Base-by-base conservation (phyloP, 805 yeast genomes). In the Yamadazyma akitaensis region DNA sequence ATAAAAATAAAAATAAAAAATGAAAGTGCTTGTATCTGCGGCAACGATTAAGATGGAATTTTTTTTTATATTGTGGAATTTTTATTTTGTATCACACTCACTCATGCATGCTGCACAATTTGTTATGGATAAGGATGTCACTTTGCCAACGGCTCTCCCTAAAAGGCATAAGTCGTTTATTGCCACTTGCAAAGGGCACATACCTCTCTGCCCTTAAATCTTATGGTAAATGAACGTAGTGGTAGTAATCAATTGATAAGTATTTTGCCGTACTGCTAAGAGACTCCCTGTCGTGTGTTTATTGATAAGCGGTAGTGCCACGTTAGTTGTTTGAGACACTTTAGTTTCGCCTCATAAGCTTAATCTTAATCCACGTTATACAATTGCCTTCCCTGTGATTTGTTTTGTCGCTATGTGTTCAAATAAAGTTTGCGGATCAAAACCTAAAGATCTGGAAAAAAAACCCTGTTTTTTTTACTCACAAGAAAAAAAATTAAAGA, bases 81-180 rank as follows among this genome's bases (percentile, higher is more conserved):
- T n/a, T n/a, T n/a, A n/a, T n/a, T n/a, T n/a, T n/a, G n/a, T n/a
- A n/a, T n/a, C n/a, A n/a, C n/a, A n/a, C n/a, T 11, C 12, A 9
- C 13, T 25, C 33, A 38, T 38, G 41, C 41, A 25, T 5, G 19
- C 41, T 38, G 41, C 41, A 38, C 41, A 25, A 38, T 21, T 25
- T 38, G n/a, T 25, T 25, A n/a, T 24, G 30, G 39, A 19, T 37
- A 25, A 13, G 19, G 41, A 17, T n/a, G 19, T 25, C 18, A 30
- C 33, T 38, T 38, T 25, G 33, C 41, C 41, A 38, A 38, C 41
- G 41, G 41, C 39, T 37, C 26, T 38, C 16, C 41, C 26, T n/a
- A 26, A 19, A 19, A 8, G 30, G 39, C 12, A 24, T 10, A n/a
- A 24, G 17, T 19, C 16, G 28, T 37, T 28, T 28, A 3, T 28